Base-by-base conservation (phyloP, 768 basidiomycete genomes). In the Sporobolomyces phaffii region DNA sequence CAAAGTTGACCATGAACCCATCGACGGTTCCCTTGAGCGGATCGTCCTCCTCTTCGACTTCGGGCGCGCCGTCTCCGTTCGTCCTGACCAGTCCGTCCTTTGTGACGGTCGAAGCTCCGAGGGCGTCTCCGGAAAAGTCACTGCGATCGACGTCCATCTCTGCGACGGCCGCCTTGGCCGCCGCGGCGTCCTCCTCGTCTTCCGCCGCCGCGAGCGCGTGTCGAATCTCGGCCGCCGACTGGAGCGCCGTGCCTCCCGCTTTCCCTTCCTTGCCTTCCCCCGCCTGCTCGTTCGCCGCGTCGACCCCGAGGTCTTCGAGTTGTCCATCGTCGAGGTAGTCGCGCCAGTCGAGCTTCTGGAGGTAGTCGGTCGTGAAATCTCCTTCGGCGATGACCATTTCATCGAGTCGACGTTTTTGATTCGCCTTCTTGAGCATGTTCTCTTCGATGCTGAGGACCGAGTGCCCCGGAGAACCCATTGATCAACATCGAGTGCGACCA, bases 391-490 rank as follows among this genome's bases (percentile, higher is more conserved):
- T 96, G 72, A 97, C 91, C 56, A 96, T 81, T 65, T 84, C 87
- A 76, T 96, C 91, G 63, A 98, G 80, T 13, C 87, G 85, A 56
- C 92, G 87, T 78, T 98, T 98, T 80, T 98, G 93, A 73, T 98
- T 93, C n/a, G 93, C 93, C 77, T 94, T 96, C 68, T 87, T 87
- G 36, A 98, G 83, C 84, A 98, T 89, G 57, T 91, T 90, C 78
- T 97, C 93, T 78, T 98, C 93, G 36, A 98, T 91, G 0, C 93
- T 93, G 77, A n/a, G n/a, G n/a, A n/a, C n/a, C 88, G 64, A 10
- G 18, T 3, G 51, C 62, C 59, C 31, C 14, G 4, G 34, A 33
- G 45, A 56, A 56, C 14, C 1, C 18, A 14, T n/a, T n/a, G n/a
- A n/a, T n/a, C n/a, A n/a, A n/a, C n/a, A n/a, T n/a, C n/a, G n/a